Evolutionary conservation across 169 alveolate species (phyloP), one percentile per base, ranked within the genome.

Genomic region (Nephromyces sp.): DNA sequence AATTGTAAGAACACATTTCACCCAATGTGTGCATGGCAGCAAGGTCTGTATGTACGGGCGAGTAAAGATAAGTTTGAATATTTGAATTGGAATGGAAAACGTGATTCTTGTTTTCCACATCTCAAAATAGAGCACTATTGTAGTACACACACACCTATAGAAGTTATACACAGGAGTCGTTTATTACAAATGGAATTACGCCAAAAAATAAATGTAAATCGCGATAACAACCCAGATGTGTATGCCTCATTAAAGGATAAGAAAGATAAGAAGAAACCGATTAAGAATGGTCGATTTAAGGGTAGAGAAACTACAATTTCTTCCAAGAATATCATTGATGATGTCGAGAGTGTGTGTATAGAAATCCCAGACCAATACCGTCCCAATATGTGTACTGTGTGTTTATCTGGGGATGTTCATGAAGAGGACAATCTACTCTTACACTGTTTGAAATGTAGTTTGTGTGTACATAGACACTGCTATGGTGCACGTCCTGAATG

Each of bases 11-110:
- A 28, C 29, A 32, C 75, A 43, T 82, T 75, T 52, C 90, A 85
- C 72, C 90, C 90, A 1, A 64, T 83, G 43, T 85, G 90, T 51
- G 90, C 88, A 27, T 85, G 87, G 86, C 74, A 80, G 27, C 83
- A 78, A 4, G 91, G 91, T 3, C 78, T 80, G 52, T 29, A 0
- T 24, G 52, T 68, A 67, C 30, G 61, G n/a, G 82, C 82, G 0
- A 63, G 31, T 5, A 22, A 67, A 0, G 22, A 34, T 21, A 51
- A 31, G 0, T 75, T 72, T 27, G 65, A 66, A n/a, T 75, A 33
- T 24, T 66, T 76, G 8, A 3, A 52, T 1, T 29, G 62, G 63
- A 28, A 53, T 6, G 73, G 77, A 24, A 4, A 52, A 31, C 62
- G 29, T 25, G 82, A 76, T 22, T 52, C 32, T 33, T 76, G 82